These are phyloP conservation scores for Kodamaea sp. DNA, from an alignment of 1,139 yeast genomes.

Conservation along the genomic window DNA sequence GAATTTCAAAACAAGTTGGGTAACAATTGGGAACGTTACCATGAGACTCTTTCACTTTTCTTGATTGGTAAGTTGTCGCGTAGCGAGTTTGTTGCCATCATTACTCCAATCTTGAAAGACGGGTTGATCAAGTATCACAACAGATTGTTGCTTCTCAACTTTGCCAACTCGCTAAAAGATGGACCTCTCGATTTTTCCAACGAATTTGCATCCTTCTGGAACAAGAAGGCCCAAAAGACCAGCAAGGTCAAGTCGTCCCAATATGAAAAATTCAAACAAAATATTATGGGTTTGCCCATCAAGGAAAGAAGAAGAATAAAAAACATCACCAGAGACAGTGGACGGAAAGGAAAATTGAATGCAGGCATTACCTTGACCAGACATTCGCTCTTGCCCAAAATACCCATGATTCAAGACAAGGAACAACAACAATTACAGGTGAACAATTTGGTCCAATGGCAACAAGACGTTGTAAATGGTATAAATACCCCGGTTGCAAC, in stretches of 20 bases:
- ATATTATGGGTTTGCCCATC: constrained; percentile 83
- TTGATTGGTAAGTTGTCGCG: constrained; percentile 80
- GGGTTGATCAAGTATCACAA: constrained; percentile 63
- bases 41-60: constrained; percentile 73
- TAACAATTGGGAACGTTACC: constrained; percentile 81
- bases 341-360: constrained; percentile 71
- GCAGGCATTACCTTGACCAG: constrained; percentile 82
- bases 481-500: constrained; percentile 80
- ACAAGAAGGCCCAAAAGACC: constrained; percentile 43
- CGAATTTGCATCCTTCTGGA: constrained; percentile 62
- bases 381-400: constrained; percentile 81
- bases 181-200: constrained; percentile 47
- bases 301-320: constrained; percentile 85
- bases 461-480: constrained; percentile 91
- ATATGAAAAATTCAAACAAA: constrained; percentile 79
- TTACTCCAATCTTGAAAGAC: constrained; percentile 58
- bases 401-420: constrained; percentile 74
- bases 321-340: constrained; percentile 78
- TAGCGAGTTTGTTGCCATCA: constrained; percentile 61
- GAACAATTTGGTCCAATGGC: constrained; percentile 76
- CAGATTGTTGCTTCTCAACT: constrained; percentile 73
- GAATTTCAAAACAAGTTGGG: constrained; percentile 77
- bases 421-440: constrained; percentile 51
- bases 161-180: constrained; percentile 82
- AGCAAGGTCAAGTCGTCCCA: constrained; percentile 57